Evolutionary conservation across 2,329 filamentous ascomycete genomes (phyloP), one percentile per base, ranked within the genome.

Genomic region (Phyllachora maydis): DNA sequence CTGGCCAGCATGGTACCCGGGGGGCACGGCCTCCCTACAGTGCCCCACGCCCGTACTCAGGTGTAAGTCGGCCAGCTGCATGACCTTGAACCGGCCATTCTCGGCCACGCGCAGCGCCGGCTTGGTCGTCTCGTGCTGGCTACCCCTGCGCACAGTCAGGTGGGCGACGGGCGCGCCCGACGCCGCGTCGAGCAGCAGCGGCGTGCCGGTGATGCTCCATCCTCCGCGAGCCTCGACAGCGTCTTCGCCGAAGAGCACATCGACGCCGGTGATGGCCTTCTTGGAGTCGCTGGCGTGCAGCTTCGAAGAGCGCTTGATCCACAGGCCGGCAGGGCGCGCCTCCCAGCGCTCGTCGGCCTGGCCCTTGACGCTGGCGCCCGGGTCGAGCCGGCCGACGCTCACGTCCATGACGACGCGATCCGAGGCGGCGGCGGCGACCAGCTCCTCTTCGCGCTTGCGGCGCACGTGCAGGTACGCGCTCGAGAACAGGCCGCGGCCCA

Each of bases 11-110:
- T 79, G 65, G 33, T 67, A 65, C 22, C 60, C 62, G 30, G 68
- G 63, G 0, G 83, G 83, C 34, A 85, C 60, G n/a, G 81, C 67
- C 36, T 98, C 82, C 33, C 88, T 69, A 41, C 88, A 98, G 21
- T 51, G 50, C 7, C 88, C 88, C 4, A 83, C 59, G 7, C 85
- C 88, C 3, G 88, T 98, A 40, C 81, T 85, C 26, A 98, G 52
- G 47, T 98, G 88, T 30, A 95, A 52, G 50, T 98, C 88, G n/a
- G 82, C 76, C 26, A 91, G 58, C 49, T 98, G 88, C 62, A 98
- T 69, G 33, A 98, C 92, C 55, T 95, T 95, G 56, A 95, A 95
- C 36, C 75, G 81, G 15, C 85, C 88, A 42, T 88, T 81, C 30
- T 90, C 81, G 20, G 67, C 65, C 32, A 98, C 79, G 28, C 77